Base-by-base conservation (phyloP, 176 grass and related monocot genomes). In the Zizania latifolia region DNA sequence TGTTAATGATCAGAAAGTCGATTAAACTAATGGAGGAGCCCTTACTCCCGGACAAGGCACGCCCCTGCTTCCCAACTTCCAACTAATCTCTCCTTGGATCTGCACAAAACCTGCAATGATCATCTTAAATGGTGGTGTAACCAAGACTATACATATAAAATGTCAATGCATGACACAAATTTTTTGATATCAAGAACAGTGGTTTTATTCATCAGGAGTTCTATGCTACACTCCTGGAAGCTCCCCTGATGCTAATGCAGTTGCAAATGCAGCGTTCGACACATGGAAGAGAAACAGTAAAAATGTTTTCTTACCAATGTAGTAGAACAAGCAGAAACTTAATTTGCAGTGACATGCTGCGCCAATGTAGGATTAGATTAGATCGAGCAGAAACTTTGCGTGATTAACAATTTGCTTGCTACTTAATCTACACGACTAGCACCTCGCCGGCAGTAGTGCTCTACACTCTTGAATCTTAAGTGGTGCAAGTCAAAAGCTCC, bases 21-120 rank as follows among this genome's bases (percentile, higher is more conserved):
- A 82, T 61, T 88, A 83, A 79, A 79, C 68, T 56, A 83, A 68
- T 74, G 35, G 33, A 74, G 34, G 86, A 55, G 43, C 80, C 86
- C 86, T 83, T 83, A 69, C 86, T 83, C 80, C 75, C 68, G 86
- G 80, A 88, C 86, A 88, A 79, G 75, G 21, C 75, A 88, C n/a
- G 43, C 75, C 56, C 80, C 80, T 88, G 86, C 80, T 83, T 88
- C 86, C 86, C 86, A 88, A 83, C 86, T 10, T 62, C 86, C 75
- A 79, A 74, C 80, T 88, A 35, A 83, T 68, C 62, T n/a, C n/a
- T 61, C 69, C 86, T 83, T 79, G 80, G 86, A 83, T 79, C 75
- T 83, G 40, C 75, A 15, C 55, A 61, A 68, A 83, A 59, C 68
- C 81, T 37, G 61, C 41, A 79, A 45, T 63, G 17, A 82, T 19